A percentile compares a stretch with the other conserved stretches of the same genome.
These are phyloP conservation scores for Exophiala viscosa DNA, from an alignment of 2,329 filamentous ascomycete genomes.

Conservation along the genomic window DNA sequence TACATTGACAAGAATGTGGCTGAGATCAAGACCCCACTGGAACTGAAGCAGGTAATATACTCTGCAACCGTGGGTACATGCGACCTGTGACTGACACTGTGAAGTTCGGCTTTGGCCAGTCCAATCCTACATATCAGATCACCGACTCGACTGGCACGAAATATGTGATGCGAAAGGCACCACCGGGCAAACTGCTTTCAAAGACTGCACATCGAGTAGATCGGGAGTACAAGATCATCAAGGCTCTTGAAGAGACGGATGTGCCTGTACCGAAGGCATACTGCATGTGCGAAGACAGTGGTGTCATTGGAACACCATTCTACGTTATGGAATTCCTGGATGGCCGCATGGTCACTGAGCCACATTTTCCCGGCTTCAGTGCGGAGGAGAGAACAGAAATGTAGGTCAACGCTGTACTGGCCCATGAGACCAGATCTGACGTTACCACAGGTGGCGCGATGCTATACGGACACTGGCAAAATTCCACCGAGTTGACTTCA, in stretches of 20 bases:
- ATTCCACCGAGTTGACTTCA: slow-evolving; percentile 71
- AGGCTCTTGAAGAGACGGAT: slow-evolving; percentile 72
- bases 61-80: slow-evolving; percentile 3
- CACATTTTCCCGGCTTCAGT: slow-evolving; percentile 69
- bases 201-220: slow-evolving; percentile 96
- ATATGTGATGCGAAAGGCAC: slow-evolving; percentile 96
- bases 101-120: slow-evolving; percentile 95
- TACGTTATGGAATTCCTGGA: slow-evolving; percentile 97
- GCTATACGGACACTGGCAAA: slow-evolving; percentile 79
- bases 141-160: slow-evolving; percentile 65
- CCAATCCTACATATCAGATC: slow-evolving; percentile 93
- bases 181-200: slow-evolving; percentile 87
- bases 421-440: not conserved
- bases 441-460: slow-evolving; percentile 64
- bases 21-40: slow-evolving; percentile 74
- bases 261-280: slow-evolving; percentile 83
- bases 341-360: slow-evolving; percentile 89
- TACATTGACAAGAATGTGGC: slow-evolving; percentile 79
- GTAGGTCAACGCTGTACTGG: slow-evolving; percentile 40
- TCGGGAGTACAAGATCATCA: slow-evolving; percentile 87
- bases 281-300: slow-evolving; percentile 78
- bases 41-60: slow-evolving; percentile 73
- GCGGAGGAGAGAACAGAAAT: slow-evolving; percentile 68
- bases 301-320: slow-evolving; percentile 82
- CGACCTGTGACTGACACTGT: not conserved